Base-by-base conservation (phyloP, 2,329 filamentous ascomycete species). In the Aureobasidium subglaciale region DNA sequence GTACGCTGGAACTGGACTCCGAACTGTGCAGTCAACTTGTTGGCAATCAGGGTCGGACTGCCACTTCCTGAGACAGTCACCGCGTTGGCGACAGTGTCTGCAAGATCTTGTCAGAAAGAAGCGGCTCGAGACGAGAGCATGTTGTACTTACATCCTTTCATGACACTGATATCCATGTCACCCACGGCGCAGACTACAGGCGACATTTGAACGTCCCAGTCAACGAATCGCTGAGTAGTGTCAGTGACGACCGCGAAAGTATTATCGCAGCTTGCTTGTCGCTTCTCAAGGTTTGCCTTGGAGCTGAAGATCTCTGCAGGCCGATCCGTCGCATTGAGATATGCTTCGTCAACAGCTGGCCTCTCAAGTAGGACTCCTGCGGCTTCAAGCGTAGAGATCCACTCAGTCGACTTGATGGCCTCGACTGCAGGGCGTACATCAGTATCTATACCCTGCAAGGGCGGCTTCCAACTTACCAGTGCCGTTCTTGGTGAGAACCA, bases 131-230 rank as follows among this genome's bases (percentile, higher is more conserved):
- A 18, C 9, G 8, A 18, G 20, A 13, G 5, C 20, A 10, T 2
- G 3, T 8, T 32, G 20, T 35, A 35, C 43, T 48, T 8, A 48
- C 43, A 58, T 16, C 58, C 59, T 24, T 24, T 29, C 24, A 45
- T 45, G 25, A 59, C 53, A 22, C 37, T 55, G 11, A 59, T 58
- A 32, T 55, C 54, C 15, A 58, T 57, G 34, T 43, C 32, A 16
- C 30, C 20, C 11, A 11, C 27, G 18, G 53, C 56, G 35, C 59
- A 59, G 30, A 50, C 56, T 8, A 61, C 58, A 24, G 49, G 57
- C 20, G 59, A 61, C 59, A 61, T 61, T 29, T 59, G 59, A 15
- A 59, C 54, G 41, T 61, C 58, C 58, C 58, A 59, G 27, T 61
- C 59, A 18, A 59, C 48, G 43, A 61, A 61, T 4, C 43, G 43